Percentiles rank a stretch among this genome's conserved stretches.
Conservation (phyloP, 2,329 filamentous ascomycete species). For the Colletotrichum tropicale region DNA sequence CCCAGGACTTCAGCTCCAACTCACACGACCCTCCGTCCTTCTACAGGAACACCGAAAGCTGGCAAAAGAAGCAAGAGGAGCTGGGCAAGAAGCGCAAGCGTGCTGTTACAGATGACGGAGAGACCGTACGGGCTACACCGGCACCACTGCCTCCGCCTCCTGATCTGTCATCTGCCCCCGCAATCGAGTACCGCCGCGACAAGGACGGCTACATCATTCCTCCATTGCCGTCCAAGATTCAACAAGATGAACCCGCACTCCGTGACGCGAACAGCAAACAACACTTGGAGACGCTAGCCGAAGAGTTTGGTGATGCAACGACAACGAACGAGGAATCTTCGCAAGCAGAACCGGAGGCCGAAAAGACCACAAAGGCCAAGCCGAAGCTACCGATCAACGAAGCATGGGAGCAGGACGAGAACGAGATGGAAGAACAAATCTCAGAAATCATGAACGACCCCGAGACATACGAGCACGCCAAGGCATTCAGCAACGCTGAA, state of each 20-base stretch:
- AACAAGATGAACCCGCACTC: constrained; percentile 9
- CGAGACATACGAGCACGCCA: constrained; percentile 58
- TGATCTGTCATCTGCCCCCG: constrained; percentile 27
- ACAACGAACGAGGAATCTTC: neutral
- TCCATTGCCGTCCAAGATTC: constrained; percentile 15
- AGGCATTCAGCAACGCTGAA: constrained; percentile 62
- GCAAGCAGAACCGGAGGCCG: neutral
- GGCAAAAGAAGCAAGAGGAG: constrained; percentile 56
- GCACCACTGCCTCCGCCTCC: constrained; percentile 22
- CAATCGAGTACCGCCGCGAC: constrained; percentile 18
- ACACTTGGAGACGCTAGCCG: constrained; percentile 12
- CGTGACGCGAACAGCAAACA: constrained; percentile 11
- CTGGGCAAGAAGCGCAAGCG: constrained; percentile 55
- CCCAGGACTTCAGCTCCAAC: constrained; percentile 62
- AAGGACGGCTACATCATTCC: constrained; percentile 23
- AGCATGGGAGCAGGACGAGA: constrained; percentile 68
- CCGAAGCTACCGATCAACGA: constrained; percentile 61
- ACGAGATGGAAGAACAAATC: constrained; percentile 72
- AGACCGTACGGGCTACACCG: constrained; percentile 19
- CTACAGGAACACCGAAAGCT: constrained; percentile 68
- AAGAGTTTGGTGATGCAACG: constrained; percentile 18
- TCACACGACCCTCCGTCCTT: constrained; percentile 84
- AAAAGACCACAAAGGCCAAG: constrained; percentile 26
- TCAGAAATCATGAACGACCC: constrained; percentile 71
- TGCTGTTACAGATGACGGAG: constrained; percentile 36